phyloP scores from a whole-genome alignment of 495 filamentous ascomycete genomes.

The Penicillium coffeae region DNA sequence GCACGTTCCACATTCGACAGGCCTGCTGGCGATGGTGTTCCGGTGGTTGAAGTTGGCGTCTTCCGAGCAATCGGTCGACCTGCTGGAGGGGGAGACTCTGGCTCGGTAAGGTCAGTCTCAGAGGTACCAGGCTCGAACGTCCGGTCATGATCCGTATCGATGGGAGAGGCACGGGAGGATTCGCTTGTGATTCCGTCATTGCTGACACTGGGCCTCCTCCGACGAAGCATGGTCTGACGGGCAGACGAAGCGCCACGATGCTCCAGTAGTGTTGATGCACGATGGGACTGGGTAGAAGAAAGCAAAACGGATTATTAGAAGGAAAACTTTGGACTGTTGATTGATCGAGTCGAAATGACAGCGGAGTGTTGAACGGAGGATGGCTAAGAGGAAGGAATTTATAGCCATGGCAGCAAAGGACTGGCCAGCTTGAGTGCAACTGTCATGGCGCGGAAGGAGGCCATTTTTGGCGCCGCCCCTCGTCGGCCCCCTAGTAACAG shows the following conservation, averaged over 20 bases:
- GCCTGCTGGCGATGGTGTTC: slow-evolving; percentile 4
- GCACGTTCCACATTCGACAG: slow-evolving; percentile 5
- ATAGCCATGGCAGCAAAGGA: slow-evolving; percentile 9
- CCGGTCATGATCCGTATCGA: slow-evolving; percentile 10
- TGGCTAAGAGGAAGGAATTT: slow-evolving; percentile 9
- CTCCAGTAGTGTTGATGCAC: slow-evolving; percentile 7
- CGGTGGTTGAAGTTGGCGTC: slow-evolving; percentile 1
- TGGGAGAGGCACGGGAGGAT: slow-evolving; percentile 9
- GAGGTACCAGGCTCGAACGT: slow-evolving; percentile 11
- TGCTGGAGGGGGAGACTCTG: slow-evolving; percentile 3
- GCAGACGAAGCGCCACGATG: slow-evolving; percentile 4
- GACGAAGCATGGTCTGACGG: slow-evolving; percentile 4
- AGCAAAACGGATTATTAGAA: slow-evolving; percentile 5
- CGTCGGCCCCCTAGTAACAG: too few species aligned
- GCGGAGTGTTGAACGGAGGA: slow-evolving; percentile 4
- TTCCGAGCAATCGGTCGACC: slow-evolving; percentile 9
- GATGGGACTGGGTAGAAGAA: slow-evolving; percentile 9
- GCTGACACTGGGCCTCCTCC: background rate
- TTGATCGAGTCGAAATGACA: slow-evolving; percentile 8
- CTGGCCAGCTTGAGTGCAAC: slow-evolving; percentile 4
- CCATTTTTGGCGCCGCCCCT: slow-evolving; percentile 2
- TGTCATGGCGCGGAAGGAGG: slow-evolving; percentile 8
- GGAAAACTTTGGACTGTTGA: slow-evolving; percentile 4
- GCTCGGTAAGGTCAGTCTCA: slow-evolving; percentile 15
- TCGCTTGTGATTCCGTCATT: slow-evolving; percentile 11